phyloP scores from a whole-genome alignment of 345 rosid species.

The Gynandropsis gynandra region DNA sequence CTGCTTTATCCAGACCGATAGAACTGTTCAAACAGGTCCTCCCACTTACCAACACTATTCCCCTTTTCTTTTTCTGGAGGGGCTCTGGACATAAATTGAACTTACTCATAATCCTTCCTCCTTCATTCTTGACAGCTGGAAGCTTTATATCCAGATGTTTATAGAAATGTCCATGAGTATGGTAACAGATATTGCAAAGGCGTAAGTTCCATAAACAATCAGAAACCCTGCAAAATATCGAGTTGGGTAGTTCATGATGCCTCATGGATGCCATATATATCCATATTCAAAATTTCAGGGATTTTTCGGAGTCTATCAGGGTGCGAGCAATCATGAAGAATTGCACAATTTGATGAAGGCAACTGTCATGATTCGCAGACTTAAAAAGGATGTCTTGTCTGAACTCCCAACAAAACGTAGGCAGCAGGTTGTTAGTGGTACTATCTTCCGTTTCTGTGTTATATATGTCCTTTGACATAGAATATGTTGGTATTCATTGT shows the following conservation, averaged over 20 bases:
- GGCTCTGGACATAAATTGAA: conserved; percentile 5
- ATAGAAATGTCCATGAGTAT: conserved; percentile 73
- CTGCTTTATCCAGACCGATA: conserved; percentile 95
- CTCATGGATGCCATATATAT: background rate
- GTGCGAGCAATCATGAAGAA: conserved; percentile 95
- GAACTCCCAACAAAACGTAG: conserved; percentile 89
- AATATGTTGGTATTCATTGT: background rate
- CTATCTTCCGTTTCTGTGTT: background rate
- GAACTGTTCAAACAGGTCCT: conserved; percentile 89
- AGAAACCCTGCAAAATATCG: conserved; percentile 11
- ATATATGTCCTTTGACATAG: conserved; percentile 4
- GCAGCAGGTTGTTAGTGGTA: conserved; percentile 56
- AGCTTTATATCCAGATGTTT: conserved; percentile 84
- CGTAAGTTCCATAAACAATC: conserved; percentile 38
- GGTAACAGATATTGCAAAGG: conserved; percentile 91
- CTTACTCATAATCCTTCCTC: background rate
- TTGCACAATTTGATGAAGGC: conserved; percentile 95
- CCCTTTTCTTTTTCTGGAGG: conserved; percentile 4
- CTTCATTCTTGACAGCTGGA: conserved; percentile 55
- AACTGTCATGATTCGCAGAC: conserved; percentile 92
- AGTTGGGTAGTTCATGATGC: conserved; percentile 6
- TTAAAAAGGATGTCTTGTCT: conserved; percentile 81
- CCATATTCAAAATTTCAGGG: conserved; percentile 42
- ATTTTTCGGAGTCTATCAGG: conserved; percentile 77
- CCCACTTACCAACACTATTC: background rate